Conservation (phyloP, 257 asterid species). For the Eustoma russellianum region DNA sequence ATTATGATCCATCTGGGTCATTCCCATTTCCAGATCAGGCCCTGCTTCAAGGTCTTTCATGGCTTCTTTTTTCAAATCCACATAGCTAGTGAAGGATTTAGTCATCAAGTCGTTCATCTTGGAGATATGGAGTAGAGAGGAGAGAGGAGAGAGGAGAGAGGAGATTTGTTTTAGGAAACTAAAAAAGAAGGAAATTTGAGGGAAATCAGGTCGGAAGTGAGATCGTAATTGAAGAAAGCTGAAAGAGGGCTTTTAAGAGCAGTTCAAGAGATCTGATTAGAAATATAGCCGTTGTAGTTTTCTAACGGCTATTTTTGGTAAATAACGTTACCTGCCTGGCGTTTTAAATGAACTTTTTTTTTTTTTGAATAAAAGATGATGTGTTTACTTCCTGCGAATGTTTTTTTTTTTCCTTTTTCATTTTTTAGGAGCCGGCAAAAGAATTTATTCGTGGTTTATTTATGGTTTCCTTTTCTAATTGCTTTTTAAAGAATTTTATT, state of each 20-base stretch:
- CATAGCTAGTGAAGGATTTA: slow-evolving; percentile 88
- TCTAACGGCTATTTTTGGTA: slow-evolving; percentile 39
- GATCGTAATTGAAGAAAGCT: background rate
- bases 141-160: background rate
- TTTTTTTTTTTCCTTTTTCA: no score
- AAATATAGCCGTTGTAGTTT: slow-evolving; percentile 39
- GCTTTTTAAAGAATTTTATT: no score
- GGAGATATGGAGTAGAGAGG: slow-evolving; percentile 6
- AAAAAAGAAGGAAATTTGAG: slow-evolving; percentile 3
- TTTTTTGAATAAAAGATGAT: no score
- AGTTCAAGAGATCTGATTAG: slow-evolving; percentile 10
- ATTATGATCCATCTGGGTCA: slow-evolving; percentile 41
- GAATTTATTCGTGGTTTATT: no score
- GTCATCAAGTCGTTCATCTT: slow-evolving; percentile 90
- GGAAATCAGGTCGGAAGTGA: background rate
- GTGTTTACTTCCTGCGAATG: no score
- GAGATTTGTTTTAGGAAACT: background rate
- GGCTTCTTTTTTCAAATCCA: slow-evolving; percentile 78
- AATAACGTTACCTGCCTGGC: no score
- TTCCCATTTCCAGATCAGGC: slow-evolving; percentile 59
- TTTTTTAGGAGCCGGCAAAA: no score
- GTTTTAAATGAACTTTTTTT: no score
- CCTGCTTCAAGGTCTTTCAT: slow-evolving; percentile 55
- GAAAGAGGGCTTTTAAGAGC: slow-evolving; percentile 14
- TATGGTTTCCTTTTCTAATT: no score